These are phyloP conservation scores for Pachysandra terminalis DNA, from an alignment of 164 flowering plant species.

Conservation along the genomic window DNA sequence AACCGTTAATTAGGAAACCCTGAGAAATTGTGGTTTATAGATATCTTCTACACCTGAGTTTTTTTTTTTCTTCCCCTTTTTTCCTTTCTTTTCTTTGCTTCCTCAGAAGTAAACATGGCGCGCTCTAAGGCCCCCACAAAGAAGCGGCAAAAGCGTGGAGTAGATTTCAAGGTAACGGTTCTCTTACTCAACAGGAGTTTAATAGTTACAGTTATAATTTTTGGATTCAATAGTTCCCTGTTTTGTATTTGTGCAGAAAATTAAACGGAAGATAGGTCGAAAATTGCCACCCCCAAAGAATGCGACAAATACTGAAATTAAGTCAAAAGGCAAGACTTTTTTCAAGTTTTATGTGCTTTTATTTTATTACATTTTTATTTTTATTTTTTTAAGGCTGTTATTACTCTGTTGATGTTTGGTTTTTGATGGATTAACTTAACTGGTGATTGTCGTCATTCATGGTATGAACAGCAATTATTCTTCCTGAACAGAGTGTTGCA, in stretches of 20 bases:
- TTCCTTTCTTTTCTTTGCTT: neutral
- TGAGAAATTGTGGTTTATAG: neutral
- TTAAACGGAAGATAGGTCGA: slow-evolving; percentile 82
- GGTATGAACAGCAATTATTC: slow-evolving; percentile 58
- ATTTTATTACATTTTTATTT: no score
- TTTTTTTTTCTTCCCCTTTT: no score
- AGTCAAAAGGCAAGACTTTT: no score
- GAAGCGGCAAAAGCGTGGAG: slow-evolving; percentile 48
- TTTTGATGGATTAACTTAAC: no score
- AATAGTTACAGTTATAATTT: neutral
- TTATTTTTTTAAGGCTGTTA: no score
- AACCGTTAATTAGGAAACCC: neutral
- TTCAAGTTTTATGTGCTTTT: no score
- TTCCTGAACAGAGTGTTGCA: slow-evolving; percentile 91
- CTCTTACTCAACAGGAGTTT: neutral
- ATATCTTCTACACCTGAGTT: no score
- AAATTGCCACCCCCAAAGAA: slow-evolving; percentile 88
- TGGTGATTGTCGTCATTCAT: neutral
- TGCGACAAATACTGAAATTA: slow-evolving; percentile 23
- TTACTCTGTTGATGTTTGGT: no score
- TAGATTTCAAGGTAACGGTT: slow-evolving; percentile 62
- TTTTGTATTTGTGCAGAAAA: slow-evolving; percentile 49
- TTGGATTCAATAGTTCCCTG: neutral
- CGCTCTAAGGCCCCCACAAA: slow-evolving; percentile 21
- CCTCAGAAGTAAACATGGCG: slow-evolving; percentile 13